phyloP scores from a whole-genome alignment of 345 rosid genomes.

The Populus deltoides region DNA sequence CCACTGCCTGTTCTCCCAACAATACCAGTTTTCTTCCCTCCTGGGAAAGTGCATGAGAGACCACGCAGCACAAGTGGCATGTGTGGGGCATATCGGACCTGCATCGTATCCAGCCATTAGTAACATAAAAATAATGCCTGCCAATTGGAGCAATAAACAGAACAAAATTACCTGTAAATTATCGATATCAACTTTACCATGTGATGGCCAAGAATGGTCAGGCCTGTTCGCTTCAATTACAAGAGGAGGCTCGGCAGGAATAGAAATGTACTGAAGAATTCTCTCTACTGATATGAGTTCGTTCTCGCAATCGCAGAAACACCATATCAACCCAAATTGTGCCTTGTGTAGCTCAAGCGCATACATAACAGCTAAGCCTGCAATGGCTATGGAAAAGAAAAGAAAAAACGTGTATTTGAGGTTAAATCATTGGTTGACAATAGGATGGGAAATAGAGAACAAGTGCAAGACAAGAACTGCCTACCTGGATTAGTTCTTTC shows the following conservation, averaged over 20 bases:
- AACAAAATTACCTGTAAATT: conserved; percentile 55
- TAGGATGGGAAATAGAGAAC: not conserved
- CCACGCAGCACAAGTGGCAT: conserved; percentile 83
- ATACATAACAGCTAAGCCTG: conserved; percentile 81
- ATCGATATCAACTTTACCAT: conserved; percentile 52
- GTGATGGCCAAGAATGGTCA: conserved; percentile 57
- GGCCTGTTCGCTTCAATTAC: conserved; percentile 55
- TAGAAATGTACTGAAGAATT: conserved; percentile 65
- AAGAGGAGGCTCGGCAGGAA: conserved; percentile 72
- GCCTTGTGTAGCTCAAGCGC: conserved; percentile 67
- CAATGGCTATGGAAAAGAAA: conserved; percentile 46
- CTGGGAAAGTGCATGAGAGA: conserved; percentile 67
- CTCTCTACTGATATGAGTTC: conserved; percentile 84
- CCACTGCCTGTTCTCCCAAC: conserved; percentile 96
- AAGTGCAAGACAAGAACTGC: not conserved
- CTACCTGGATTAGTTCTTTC: conserved; percentile 61
- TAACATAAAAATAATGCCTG: not conserved
- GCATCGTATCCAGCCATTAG: not conserved
- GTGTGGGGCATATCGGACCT: conserved; percentile 80
- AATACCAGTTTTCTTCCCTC: conserved; percentile 77
- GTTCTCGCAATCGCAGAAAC: conserved; percentile 63
- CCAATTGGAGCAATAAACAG: not conserved
- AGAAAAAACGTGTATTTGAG: not conserved
- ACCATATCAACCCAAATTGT: conserved; percentile 75
- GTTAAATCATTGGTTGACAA: not conserved